Evolutionary conservation across 2,329 filamentous ascomycete genomes (phyloP).

Genomic region (Thielaviopsis ethacetica): DNA sequence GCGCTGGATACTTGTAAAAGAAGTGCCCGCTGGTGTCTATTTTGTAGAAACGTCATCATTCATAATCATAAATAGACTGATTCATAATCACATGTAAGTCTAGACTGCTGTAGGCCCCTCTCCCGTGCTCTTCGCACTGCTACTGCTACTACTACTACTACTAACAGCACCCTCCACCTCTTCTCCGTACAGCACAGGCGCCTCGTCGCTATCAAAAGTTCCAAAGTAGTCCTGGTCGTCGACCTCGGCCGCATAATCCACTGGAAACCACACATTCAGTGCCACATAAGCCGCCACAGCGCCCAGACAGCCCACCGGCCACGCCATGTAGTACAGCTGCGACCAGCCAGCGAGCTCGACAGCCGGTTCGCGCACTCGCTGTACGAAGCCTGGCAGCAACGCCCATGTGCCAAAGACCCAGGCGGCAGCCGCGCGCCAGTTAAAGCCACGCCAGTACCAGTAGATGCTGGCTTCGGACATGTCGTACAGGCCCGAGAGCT

Average conservation of each 20-base stretch:
- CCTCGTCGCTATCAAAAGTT: slow-evolving; percentile 12
- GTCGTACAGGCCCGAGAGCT: slow-evolving; percentile 26
- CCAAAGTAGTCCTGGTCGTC: slow-evolving; percentile 18
- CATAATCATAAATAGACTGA: no score
- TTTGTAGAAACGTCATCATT: no score
- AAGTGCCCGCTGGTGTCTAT: no score
- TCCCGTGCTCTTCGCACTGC: no score
- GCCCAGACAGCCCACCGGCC: slow-evolving; percentile 15
- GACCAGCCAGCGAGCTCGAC: slow-evolving; percentile 16
- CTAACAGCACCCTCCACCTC: no score
- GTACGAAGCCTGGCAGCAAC: slow-evolving; percentile 25
- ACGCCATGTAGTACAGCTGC: slow-evolving; percentile 17
- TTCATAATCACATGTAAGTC: no score
- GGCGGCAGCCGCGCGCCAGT: slow-evolving; percentile 25
- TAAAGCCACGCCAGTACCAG: slow-evolving; percentile 24
- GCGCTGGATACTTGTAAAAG: no score
- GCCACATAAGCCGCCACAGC: slow-evolving; percentile 13
- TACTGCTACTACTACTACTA: no score
- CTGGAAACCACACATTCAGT: slow-evolving; percentile 14
- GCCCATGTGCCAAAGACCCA: slow-evolving; percentile 25
- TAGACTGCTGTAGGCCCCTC: no score
- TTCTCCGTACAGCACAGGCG: neutral
- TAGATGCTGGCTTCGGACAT: slow-evolving; percentile 22
- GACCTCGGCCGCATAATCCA: slow-evolving; percentile 13
- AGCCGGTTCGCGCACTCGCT: slow-evolving; percentile 14